Base-by-base conservation (phyloP, 192 early-diverging fungal genomes). In the Backusella tuberculispora region DNA sequence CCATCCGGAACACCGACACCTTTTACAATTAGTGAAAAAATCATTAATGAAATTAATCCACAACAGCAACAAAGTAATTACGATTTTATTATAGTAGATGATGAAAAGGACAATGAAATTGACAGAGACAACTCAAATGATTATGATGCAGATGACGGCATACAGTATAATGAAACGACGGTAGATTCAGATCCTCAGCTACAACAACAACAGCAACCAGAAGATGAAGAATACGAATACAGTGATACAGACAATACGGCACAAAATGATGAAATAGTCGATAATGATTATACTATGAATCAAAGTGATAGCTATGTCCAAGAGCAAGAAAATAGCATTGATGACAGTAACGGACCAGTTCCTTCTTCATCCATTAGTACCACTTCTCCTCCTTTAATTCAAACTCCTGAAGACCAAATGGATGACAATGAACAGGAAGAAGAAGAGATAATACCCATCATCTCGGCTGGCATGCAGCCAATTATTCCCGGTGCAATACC, bases 31-130 rank as follows among this genome's bases (percentile, higher is more conserved):
- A 60, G 4, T 60, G 21, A 10, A 26, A 60, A 60, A 12, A 9
- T 60, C 21, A 60, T 60, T 12, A 60, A 26, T 2, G 21, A 60
- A 13, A 19, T 21, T 9, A 19, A 60, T 12, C 53, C 21, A 26
- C 53, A 56, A 13, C 53, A 60, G 24, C 26, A 26, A 60, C 10
- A 60, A n/a, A 60, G 26, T 14, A 19, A 26, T 60, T 19, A 60
- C 26, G 53, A 13, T 26, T 60, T 60, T 26, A 26, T 60, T 60
- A 60, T 60, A 12, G 53, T 60, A 60, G n/a, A 50, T 8, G 21
- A 53, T 10, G 50, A 60, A 60, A 60, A 2, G 29, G 29, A 60
- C 53, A 60, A 60, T 26, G 53, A 60, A 60, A 60, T 60, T 60
- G 53, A 60, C 53, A 60, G 21, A 24, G 10, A 60, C 53, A 60